Percentiles rank a stretch among this genome's conserved stretches.
Conservation (phyloP, 371 early-diverging fungal species). For the Choanephora cucurbitarum region DNA sequence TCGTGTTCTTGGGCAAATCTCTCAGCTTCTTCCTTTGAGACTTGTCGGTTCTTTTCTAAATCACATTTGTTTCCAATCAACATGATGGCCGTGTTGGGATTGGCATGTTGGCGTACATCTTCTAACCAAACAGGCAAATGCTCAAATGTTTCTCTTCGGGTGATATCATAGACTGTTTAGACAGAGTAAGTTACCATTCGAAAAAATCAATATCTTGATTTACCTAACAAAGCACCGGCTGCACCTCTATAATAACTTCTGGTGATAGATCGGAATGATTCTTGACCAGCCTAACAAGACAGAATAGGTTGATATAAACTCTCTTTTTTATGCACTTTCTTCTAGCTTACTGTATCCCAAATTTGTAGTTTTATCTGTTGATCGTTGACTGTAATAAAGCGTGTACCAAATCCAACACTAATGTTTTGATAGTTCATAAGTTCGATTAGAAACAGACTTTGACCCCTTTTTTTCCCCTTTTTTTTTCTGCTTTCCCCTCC, state of each 20-base stretch:
- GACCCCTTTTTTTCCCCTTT: too few relatives aligned
- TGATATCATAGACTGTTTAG: conserved; percentile 52
- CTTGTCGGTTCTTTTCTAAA: conserved; percentile 79
- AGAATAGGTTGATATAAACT: not conserved
- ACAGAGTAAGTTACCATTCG: too few relatives aligned
- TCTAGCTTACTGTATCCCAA: conserved; percentile 95
- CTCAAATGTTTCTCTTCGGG: conserved; percentile 87
- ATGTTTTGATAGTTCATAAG: too few relatives aligned
- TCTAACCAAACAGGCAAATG: conserved; percentile 92
- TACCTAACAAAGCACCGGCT: conserved; percentile 87
- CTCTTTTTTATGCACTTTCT: not conserved
- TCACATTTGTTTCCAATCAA: conserved; percentile 96
- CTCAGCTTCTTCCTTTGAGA: conserved; percentile 87
- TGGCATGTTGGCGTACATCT: conserved; percentile 86
- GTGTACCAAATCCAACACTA: conserved; percentile 84
- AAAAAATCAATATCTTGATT: conserved; percentile 16
- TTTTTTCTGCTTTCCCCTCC: not conserved
- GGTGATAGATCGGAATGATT: conserved; percentile 94
- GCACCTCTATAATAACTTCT: conserved; percentile 98
- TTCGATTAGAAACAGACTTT: too few relatives aligned
- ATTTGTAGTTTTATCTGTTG: conserved; percentile 95
- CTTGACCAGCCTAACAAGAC: conserved; percentile 81
- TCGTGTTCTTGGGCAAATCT: conserved; percentile 84
- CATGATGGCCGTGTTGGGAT: conserved; percentile 88
- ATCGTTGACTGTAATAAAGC: conserved; percentile 76